Percentiles rank a stretch among this genome's conserved stretches.
Conservation (phyloP, 148 eudicot genomes). For the Pharnaceum exiguum region DNA sequence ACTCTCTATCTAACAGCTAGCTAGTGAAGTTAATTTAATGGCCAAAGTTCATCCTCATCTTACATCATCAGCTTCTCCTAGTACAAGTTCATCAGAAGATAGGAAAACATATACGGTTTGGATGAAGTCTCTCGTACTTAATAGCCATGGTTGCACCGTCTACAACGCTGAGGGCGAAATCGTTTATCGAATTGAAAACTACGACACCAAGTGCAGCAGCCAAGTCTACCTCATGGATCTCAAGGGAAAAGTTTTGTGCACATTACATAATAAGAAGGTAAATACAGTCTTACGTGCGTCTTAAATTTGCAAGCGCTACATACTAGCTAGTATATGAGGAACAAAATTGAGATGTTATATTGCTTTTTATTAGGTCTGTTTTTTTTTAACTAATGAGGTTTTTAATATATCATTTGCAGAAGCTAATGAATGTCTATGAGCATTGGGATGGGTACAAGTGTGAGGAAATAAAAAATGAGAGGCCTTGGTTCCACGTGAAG, state of each 20-base stretch:
- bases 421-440: conserved; percentile 27
- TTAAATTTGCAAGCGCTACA: not conserved
- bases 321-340: too few relatives aligned
- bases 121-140: conserved; percentile 75
- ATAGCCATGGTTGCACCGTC: conserved; percentile 69
- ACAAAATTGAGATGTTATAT: too few relatives aligned
- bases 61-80: conserved; percentile 11
- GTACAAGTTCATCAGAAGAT: not conserved
- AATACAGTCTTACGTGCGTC: not conserved
- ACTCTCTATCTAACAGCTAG: not conserved
- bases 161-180: conserved; percentile 58
- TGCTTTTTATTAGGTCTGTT: too few relatives aligned
- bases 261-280: conserved; percentile 54
- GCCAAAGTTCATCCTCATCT: conserved; percentile 42
- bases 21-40: too few relatives aligned
- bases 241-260: conserved; percentile 55
- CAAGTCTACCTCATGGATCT: conserved; percentile 76
- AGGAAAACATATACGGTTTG: conserved; percentile 61
- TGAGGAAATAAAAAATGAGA: conserved; percentile 21
- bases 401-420: conserved; percentile 41
- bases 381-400: too few relatives aligned
- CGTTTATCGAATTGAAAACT: conserved; percentile 73
- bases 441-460: conserved; percentile 58
- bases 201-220: conserved; percentile 39
- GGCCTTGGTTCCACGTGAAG: conserved; percentile 51